A percentile compares a stretch with the other conserved stretches of the same genome.
Evolutionary conservation across 352 stramenopile genomes (phyloP).

Genomic region (Pythium sukuiense): DNA sequence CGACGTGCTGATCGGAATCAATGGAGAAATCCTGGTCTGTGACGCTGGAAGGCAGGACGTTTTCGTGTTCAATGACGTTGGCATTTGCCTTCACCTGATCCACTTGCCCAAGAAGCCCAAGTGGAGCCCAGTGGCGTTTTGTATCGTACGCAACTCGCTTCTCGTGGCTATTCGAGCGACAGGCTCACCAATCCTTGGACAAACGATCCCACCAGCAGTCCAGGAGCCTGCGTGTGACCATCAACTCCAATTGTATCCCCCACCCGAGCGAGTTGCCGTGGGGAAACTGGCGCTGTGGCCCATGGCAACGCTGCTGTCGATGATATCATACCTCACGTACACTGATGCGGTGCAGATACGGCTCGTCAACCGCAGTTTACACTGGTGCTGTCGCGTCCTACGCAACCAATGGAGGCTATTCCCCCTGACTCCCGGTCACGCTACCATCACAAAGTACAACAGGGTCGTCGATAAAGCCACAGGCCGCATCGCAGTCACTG

Average conservation of each 20-base stretch:
- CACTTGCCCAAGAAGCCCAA: constrained; percentile 17
- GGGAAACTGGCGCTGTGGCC: constrained; percentile 33
- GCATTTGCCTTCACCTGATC: constrained; percentile 38
- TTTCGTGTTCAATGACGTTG: constrained; percentile 44
- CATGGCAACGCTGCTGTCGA: constrained; percentile 26
- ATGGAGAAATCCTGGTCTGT: constrained; percentile 47
- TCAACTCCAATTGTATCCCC: constrained; percentile 31
- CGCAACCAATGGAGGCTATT: constrained; percentile 56
- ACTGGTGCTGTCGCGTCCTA: constrained; percentile 37
- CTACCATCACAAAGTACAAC: constrained; percentile 39
- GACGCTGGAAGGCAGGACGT: constrained; percentile 36
- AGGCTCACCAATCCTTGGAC: background rate
- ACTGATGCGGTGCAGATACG: constrained; percentile 44
- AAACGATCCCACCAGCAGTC: background rate
- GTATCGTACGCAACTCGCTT: constrained; percentile 19
- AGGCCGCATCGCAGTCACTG: constrained; percentile 43
- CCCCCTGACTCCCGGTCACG: constrained; percentile 35
- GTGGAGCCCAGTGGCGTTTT: constrained; percentile 30
- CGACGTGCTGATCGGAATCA: constrained; percentile 28
- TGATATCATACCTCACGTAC: constrained; percentile 50
- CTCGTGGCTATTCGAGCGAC: constrained; percentile 8
- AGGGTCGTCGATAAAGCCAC: constrained; percentile 37
- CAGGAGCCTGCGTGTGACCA: constrained; percentile 4
- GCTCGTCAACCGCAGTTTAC: constrained; percentile 38
- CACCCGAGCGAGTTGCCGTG: constrained; percentile 23